Evolutionary conservation across 1,284 basidiomycete genomes (phyloP).

Genomic region (Neonothopanus nambi): DNA sequence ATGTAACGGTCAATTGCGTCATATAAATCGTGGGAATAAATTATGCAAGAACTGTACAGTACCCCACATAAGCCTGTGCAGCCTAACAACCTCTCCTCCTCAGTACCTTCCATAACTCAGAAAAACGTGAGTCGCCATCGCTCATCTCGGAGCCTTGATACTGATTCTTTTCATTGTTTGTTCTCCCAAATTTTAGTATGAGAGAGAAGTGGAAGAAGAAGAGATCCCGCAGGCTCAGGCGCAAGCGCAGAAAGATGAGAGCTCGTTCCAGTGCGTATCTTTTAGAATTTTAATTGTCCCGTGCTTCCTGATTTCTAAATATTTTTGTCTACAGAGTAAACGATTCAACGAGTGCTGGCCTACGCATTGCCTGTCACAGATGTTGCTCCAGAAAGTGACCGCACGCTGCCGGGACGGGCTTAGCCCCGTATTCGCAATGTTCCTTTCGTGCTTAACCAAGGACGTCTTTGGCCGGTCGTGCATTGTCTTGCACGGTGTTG

Average conservation of each 20-base stretch:
- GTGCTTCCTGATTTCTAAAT: slow-evolving; percentile 1
- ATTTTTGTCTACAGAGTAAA: slow-evolving; percentile 38
- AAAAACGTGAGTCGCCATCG: background rate
- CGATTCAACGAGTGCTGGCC: slow-evolving; percentile 12
- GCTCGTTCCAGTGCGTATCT: slow-evolving; percentile 78
- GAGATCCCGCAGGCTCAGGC: slow-evolving; percentile 82
- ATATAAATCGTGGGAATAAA: no score
- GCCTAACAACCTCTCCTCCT: background rate
- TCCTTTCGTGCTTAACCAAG: no score
- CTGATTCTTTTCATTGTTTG: slow-evolving; percentile 2
- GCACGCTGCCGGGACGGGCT: no score
- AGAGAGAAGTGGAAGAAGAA: slow-evolving; percentile 95
- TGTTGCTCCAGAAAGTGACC: no score
- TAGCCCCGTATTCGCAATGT: no score
- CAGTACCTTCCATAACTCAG: slow-evolving; percentile 1
- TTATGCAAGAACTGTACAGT: no score
- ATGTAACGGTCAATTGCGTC: no score
- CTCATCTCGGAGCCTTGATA: background rate
- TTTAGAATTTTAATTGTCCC: slow-evolving; percentile 1
- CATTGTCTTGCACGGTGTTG: no score
- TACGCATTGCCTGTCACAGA: no score
- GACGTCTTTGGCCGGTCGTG: no score
- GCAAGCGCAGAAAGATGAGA: slow-evolving; percentile 90
- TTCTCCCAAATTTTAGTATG: slow-evolving; percentile 48
- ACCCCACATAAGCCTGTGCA: no score